A percentile compares a stretch with the other conserved stretches of the same genome.
These are phyloP conservation scores for Clohesyomyces aquaticus DNA, from an alignment of 495 filamentous ascomycete species.

Conservation along the genomic window DNA sequence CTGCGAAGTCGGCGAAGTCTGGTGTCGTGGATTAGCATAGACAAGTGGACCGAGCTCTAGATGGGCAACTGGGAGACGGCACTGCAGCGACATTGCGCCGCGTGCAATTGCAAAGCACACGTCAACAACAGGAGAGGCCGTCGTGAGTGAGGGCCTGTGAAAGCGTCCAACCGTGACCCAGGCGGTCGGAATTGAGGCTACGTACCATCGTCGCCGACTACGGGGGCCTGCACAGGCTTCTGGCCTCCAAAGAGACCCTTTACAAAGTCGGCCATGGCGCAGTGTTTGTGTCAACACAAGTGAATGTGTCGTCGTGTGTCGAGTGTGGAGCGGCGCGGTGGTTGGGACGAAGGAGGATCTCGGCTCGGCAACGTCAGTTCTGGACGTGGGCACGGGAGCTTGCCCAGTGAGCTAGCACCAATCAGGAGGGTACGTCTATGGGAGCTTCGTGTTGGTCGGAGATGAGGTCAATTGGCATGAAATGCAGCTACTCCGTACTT, in stretches of 20 bases:
- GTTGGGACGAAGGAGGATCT: constrained; percentile 1
- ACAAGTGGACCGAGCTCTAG: no score
- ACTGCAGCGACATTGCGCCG: no score
- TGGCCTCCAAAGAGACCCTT: constrained; percentile 46
- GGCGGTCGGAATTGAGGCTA: background rate
- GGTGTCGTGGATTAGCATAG: no score
- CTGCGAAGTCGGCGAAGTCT: constrained; percentile 58
- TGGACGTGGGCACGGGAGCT: background rate
- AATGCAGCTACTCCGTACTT: no score
- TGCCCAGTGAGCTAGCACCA: constrained; percentile 6
- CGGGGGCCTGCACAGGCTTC: constrained; percentile 39
- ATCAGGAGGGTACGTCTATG: background rate
- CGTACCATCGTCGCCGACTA: constrained; percentile 41
- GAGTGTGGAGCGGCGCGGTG: background rate
- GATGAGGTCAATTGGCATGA: no score
- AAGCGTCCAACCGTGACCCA: background rate
- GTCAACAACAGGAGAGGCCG: background rate
- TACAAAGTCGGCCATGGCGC: constrained; percentile 46
- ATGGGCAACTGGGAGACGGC: no score
- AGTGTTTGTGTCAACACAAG: constrained; percentile 20
- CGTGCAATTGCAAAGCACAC: no score
- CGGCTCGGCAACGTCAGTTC: constrained; percentile 18
- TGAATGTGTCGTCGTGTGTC: constrained; percentile 13
- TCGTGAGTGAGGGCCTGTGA: background rate
- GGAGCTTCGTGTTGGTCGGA: constrained; percentile 1